phyloP scores from a whole-genome alignment of 495 filamentous ascomycete genomes.

The Coniosporium apollinis region DNA sequence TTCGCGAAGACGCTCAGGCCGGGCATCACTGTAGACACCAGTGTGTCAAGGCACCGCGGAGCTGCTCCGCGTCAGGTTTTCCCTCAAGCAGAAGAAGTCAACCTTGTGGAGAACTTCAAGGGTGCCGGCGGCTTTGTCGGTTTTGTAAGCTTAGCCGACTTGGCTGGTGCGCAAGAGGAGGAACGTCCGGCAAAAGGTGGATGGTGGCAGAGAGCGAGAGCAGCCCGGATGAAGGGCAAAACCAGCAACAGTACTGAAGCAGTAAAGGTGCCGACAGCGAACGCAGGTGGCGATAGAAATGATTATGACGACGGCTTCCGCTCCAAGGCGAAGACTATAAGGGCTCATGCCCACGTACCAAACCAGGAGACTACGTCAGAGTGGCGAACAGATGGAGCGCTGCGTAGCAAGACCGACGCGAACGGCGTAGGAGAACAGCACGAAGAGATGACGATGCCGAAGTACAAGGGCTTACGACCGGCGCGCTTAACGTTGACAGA shows the following conservation, averaged over 20 bases:
- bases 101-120: too few species aligned
- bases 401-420: neutral
- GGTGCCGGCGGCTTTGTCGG: too few species aligned
- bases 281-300: neutral
- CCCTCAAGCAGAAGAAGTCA: constrained; percentile 11
- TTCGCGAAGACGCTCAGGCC: constrained; percentile 8
- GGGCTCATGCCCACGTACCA: neutral
- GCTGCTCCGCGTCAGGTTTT: constrained; percentile 16
- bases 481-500: constrained; percentile 22
- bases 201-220: too few species aligned
- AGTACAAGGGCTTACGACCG: constrained; percentile 7
- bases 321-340: neutral
- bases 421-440: constrained; percentile 4
- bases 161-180: too few species aligned
- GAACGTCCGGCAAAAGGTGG: too few species aligned
- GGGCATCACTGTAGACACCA: constrained; percentile 19
- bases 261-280: neutral
- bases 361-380: neutral
- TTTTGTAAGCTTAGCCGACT: too few species aligned
- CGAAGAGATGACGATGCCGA: constrained; percentile 1
- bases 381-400: neutral
- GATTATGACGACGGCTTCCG: neutral
- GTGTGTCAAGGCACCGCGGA: constrained; percentile 13
- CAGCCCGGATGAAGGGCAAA: too few species aligned
- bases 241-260: constrained; percentile 5